These are phyloP conservation scores for Avicennia marina DNA, from an alignment of 257 asterid species.

Conservation along the genomic window DNA sequence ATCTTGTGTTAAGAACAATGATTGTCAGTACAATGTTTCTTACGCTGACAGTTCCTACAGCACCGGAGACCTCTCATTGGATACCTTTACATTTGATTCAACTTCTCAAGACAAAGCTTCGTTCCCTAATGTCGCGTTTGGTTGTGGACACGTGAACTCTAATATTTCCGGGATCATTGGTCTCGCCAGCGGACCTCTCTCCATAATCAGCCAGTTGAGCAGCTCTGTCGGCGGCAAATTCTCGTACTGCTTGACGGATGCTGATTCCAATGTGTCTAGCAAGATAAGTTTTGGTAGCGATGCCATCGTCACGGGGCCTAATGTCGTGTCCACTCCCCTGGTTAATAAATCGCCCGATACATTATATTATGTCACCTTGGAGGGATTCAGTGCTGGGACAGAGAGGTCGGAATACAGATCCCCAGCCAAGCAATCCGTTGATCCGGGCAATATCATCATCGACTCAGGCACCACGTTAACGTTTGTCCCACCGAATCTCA, in stretches of 20 bases:
- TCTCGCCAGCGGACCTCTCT: conserved; percentile 43
- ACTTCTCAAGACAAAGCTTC: conserved; percentile 8
- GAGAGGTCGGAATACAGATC: background rate
- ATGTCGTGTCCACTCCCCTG: conserved; percentile 40
- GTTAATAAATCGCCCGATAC: conserved; percentile 26
- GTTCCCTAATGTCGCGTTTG: conserved; percentile 36
- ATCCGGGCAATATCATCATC: conserved; percentile 41
- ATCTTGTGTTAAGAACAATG: conserved; percentile 13
- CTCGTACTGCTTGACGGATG: conserved; percentile 42
- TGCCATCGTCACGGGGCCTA: conserved; percentile 26
- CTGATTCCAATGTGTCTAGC: conserved; percentile 25
- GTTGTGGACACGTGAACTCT: conserved; percentile 37
- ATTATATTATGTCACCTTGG: conserved; percentile 37
- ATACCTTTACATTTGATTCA: conserved; percentile 35
- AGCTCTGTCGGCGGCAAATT: conserved; percentile 31
- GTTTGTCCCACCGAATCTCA: conserved; percentile 23
- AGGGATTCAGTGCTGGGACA: conserved; percentile 33
- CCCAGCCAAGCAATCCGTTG: no score
- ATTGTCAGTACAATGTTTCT: conserved; percentile 24
- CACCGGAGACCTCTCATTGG: conserved; percentile 37
- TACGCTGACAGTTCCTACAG: conserved; percentile 41
- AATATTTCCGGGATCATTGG: conserved; percentile 46
- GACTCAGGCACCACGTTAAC: conserved; percentile 68
- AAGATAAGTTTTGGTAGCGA: conserved; percentile 44
- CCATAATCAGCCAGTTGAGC: conserved; percentile 41